phyloP scores from a whole-genome alignment of 768 basidiomycete species.

The Tylopilus intermedius region DNA sequence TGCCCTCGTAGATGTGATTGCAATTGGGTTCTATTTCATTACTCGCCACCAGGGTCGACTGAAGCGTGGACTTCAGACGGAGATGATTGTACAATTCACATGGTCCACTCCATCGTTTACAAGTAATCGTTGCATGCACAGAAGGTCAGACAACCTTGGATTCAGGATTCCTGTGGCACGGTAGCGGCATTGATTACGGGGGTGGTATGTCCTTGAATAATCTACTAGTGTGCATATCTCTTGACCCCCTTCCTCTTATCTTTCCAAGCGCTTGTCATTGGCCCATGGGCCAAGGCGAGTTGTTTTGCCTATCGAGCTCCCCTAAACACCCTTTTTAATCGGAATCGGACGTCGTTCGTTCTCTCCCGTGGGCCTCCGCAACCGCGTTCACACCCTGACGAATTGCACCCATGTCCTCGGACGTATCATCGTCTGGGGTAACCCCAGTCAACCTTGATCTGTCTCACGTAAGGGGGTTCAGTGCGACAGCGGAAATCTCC shows the following conservation, averaged over 20 bases:
- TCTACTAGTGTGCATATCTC: not conserved
- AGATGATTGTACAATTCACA: constrained; percentile 8
- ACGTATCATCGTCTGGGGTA: constrained; percentile 2
- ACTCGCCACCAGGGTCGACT: constrained; percentile 4
- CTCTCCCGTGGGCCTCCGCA: constrained; percentile 1
- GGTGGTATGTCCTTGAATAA: not conserved
- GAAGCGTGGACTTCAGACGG: constrained; percentile 1
- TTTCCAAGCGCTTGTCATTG: not conserved
- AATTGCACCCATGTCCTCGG: not conserved
- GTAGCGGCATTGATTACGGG: constrained; percentile 2
- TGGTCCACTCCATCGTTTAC: not conserved
- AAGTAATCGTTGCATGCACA: not conserved
- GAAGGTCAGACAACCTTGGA: not conserved
- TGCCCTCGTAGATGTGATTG: constrained; percentile 24
- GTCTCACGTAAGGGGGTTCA: not conserved
- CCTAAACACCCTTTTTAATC: not conserved
- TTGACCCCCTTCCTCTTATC: not conserved
- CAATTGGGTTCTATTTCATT: constrained; percentile 2
- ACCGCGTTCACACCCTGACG: not conserved
- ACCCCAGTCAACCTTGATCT: not conserved
- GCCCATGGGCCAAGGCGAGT: not conserved
- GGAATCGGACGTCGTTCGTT: not conserved
- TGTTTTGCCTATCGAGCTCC: not conserved
- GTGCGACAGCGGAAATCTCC: constrained; percentile 1
- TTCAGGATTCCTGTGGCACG: not conserved